These are phyloP conservation scores for Trichoderma brevicompactum DNA, from an alignment of 2,329 filamentous ascomycete species.

Conservation along the genomic window DNA sequence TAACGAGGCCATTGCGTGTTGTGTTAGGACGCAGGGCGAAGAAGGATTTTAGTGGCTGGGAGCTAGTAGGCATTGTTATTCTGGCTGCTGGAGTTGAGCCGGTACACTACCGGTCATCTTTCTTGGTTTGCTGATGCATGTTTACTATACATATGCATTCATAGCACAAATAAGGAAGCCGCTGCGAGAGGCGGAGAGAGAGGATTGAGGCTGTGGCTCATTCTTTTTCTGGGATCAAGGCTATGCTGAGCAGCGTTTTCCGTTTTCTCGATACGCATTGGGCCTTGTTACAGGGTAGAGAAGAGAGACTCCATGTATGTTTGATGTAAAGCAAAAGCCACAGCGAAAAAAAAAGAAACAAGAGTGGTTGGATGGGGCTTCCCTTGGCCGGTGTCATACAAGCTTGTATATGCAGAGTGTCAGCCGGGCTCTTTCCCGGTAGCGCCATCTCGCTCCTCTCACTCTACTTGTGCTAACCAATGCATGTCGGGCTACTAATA, in stretches of 20 bases:
- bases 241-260: background rate
- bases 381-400: background rate
- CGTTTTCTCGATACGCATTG: background rate
- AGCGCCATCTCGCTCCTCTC: conserved; percentile 11
- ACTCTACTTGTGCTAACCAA: background rate
- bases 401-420: background rate
- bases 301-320: background rate
- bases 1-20: conserved; percentile 3
- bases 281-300: background rate
- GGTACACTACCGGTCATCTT: background rate
- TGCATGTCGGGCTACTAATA: background rate
- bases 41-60: conserved; percentile 22
- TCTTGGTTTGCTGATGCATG: background rate
- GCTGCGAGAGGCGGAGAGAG: background rate
- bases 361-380: background rate
- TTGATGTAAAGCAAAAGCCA: background rate
- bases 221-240: background rate
- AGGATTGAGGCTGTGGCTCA: conserved; percentile 3
- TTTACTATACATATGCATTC: background rate
- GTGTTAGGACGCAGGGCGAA: conserved; percentile 13
- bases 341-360: background rate
- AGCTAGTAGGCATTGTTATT: background rate
- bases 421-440: conserved; percentile 19
- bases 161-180: background rate
- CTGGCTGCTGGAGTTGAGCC: background rate